Evolutionary conservation across 2,329 filamentous ascomycete genomes (phyloP).

Genomic region (Aspergillus arachidicola): DNA sequence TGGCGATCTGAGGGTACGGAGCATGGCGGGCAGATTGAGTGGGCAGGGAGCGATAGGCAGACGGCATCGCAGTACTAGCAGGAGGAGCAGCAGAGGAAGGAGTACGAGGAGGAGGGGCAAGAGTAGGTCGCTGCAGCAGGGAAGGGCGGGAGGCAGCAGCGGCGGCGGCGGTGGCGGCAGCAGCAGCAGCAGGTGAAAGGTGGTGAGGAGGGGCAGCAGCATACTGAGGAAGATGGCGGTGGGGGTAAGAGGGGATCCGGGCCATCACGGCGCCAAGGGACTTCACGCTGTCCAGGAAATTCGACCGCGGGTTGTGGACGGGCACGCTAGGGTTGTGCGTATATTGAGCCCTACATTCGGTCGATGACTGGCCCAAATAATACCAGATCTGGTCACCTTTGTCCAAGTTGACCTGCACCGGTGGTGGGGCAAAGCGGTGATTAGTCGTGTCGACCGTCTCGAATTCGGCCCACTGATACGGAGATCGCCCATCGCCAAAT

Average conservation of each 20-base stretch:
- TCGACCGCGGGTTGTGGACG: constrained; percentile 51
- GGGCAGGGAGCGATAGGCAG: constrained; percentile 44
- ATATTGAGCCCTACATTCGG: constrained; percentile 87
- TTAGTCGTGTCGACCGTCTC: constrained; percentile 60
- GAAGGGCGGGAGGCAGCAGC: constrained; percentile 32
- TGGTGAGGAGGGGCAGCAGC: constrained; percentile 17
- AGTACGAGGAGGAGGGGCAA: constrained; percentile 37
- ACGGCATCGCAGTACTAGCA: constrained; percentile 44
- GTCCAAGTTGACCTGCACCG: constrained; percentile 70
- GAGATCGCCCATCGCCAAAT: constrained; percentile 60
- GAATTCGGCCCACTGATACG: constrained; percentile 79
- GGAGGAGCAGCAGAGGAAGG: constrained; percentile 27
- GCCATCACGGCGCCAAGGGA: constrained; percentile 37
- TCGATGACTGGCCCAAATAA: constrained; percentile 83
- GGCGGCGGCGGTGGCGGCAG: constrained; percentile 15
- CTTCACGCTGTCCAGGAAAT: constrained; percentile 53
- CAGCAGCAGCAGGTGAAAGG: constrained; percentile 20
- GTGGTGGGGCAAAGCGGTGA: constrained; percentile 54
- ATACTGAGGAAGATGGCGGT: constrained; percentile 11
- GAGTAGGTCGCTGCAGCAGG: constrained; percentile 36
- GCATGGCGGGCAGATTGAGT: constrained; percentile 41
- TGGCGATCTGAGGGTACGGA: constrained; percentile 40
- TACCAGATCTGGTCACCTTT: constrained; percentile 81
- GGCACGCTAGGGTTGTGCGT: constrained; percentile 70
- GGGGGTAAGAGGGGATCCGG: constrained; percentile 27